phyloP scores from a whole-genome alignment of 352 stramenopile genomes.

The Pelagophyceae sp. region DNA sequence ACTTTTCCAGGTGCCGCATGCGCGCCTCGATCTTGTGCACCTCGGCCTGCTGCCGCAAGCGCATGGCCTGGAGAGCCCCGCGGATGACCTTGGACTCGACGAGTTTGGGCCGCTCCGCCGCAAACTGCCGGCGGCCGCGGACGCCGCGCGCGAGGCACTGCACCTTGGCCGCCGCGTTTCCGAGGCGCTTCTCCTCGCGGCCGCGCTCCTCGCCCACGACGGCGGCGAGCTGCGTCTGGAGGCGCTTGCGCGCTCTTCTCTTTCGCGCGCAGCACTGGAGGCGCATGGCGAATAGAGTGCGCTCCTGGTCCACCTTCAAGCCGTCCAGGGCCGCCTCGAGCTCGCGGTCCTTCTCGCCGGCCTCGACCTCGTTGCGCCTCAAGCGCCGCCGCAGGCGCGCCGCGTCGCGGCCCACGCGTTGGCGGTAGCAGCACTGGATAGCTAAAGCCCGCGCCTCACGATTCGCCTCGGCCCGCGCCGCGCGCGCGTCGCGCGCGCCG shows the following conservation, averaged over 20 bases:
- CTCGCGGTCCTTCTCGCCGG: constrained; percentile 23
- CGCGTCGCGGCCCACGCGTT: neutral
- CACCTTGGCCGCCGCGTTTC: neutral
- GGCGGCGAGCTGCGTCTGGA: neutral
- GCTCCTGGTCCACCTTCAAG: constrained; percentile 24
- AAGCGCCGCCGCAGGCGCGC: neutral
- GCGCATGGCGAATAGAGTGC: constrained; percentile 22
- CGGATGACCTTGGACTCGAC: constrained; percentile 10
- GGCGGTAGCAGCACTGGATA: constrained; percentile 5
- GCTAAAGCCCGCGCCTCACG: neutral
- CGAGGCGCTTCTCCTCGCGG: neutral
- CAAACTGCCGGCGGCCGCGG: neutral
- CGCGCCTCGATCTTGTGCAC: neutral
- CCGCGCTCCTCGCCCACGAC: neutral
- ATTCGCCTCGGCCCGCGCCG: neutral
- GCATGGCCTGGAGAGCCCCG: neutral
- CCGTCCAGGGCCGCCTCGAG: constrained; percentile 24
- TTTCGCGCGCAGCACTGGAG: constrained; percentile 20
- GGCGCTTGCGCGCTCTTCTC: neutral
- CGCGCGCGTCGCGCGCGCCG: neutral
- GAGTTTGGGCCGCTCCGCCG: neutral
- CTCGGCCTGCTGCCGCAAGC: neutral
- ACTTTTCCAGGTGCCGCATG: constrained; percentile 6
- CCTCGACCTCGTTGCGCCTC: constrained; percentile 11
- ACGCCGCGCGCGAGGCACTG: constrained; percentile 25